These are phyloP conservation scores for Dioszegia hungarica DNA, from an alignment of 768 basidiomycete species.

Conservation along the genomic window DNA sequence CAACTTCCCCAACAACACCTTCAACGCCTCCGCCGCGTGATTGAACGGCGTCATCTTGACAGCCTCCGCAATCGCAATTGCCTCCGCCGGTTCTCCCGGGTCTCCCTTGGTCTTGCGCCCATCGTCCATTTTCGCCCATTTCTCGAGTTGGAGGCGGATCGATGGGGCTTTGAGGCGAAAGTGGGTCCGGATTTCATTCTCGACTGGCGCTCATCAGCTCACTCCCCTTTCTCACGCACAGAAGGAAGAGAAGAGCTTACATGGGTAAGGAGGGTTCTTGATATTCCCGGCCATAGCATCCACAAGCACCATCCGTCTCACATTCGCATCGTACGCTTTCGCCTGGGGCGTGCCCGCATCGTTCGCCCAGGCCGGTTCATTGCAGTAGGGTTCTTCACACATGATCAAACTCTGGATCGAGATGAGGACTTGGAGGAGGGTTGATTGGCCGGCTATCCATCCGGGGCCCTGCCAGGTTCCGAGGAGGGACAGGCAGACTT, in stretches of 20 bases:
- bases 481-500: constrained; percentile 85
- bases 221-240: no score
- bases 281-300: constrained; percentile 57
- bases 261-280: constrained; percentile 30
- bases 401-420: constrained; percentile 96
- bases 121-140: constrained; percentile 52
- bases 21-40: not conserved
- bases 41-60: not conserved
- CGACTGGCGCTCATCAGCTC: constrained; percentile 53
- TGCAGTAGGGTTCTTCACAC: constrained; percentile 87
- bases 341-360: constrained; percentile 8
- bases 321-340: constrained; percentile 59
- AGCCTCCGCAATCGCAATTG: not conserved
- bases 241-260: no score
- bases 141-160: constrained; percentile 67
- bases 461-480: constrained; percentile 93
- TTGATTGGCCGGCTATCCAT: constrained; percentile 85
- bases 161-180: constrained; percentile 76
- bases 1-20: not conserved
- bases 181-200: constrained; percentile 81
- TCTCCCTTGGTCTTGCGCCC: not conserved
- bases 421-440: constrained; percentile 81
- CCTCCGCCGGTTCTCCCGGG: not conserved
- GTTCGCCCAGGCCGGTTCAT: constrained; percentile 59
- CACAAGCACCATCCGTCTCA: constrained; percentile 84